Base-by-base conservation (phyloP, 139 green algal species). In the Picochlorum sp. region DNA sequence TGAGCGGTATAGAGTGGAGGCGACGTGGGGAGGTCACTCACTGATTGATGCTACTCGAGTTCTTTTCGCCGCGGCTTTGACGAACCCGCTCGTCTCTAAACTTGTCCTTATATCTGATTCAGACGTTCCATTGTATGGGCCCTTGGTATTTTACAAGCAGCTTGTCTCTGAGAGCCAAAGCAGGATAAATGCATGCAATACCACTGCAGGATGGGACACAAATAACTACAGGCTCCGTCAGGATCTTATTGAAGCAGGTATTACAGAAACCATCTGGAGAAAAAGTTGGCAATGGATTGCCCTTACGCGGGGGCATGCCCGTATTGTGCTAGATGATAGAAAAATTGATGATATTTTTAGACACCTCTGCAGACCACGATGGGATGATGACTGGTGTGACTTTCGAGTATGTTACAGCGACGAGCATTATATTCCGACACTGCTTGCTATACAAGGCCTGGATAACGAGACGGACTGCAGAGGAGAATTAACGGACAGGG, bases 381-480 rank as follows among this genome's bases (percentile, higher is more conserved):
- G 23, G 32, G 23, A 57, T 44, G 13, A 24, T 49, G 23, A 57
- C 11, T 44, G 20, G 14, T 44, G 21, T 45, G 45, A 66, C n/a
- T 59, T 34, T 59, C 6, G 47, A 45, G 14, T 52, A 8, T 69
- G 47, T 13, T 28, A 50, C 20, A 61, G 38, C 41, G 66, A 63
- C 34, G 58, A 77, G 58, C 70, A 77, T 54, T 74, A 75, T 49
- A 51, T 77, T 16, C 41, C 65, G 13, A 65, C 70, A 26, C 45
- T 77, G n/a, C 28, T 77, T 56, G 56, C 70, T 30, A 26, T 67
- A 21, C 61, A 66, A 41, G 66, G 66, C 10, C 7, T 71, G 21
- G 70, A 77, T 16, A 52, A 69, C 4, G 63, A 71, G 24, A 77
- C 70, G 49, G 66, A 77, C 41, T 66, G 61, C 14, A 24, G 16